Base-by-base conservation (phyloP, 2,329 filamentous ascomycete genomes). In the Fonsecaea monophora region DNA sequence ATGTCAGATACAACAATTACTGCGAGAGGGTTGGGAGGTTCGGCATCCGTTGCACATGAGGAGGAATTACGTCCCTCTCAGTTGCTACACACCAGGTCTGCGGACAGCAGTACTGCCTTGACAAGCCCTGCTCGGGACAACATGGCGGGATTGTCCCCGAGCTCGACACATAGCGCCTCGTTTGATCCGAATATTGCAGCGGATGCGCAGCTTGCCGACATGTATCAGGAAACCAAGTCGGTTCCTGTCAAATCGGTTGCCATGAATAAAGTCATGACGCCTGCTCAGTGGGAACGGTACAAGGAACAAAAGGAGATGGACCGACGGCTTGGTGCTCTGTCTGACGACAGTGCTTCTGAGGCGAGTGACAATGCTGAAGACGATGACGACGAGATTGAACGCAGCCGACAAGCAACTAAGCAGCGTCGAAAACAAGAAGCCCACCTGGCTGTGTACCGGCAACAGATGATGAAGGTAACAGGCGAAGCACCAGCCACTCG, bases 391-490 rank as follows among this genome's bases (percentile, higher is more conserved):
- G 90, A 96, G 70, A 77, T 85, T 0, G 92, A 96, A 74, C 92
- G 91, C 74, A 87, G 88, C 34, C 90, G 85, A 75, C 85, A 91
- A 75, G 84, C 90, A 55, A 87, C 90, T 18, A 91, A 89, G 76
- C 92, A 95, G 76, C 85, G 93, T 70, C 87, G 89, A 74, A 95
- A 94, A 82, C 93, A 97, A 76, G 92, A 96, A 78, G 93, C 93
- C 12, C 92, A 95, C 76, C 89, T 97, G 83, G 86, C 92, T 1
- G 90, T 96, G 1, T 96, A 96, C 77, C 87, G 93, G 65, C 93
- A 97, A 77, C 91, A 95, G 78, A 97, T 96, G 93, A 96, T 94
- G 91, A 96, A 96, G 79, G 90, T 95, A 35, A 96, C 92, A 0
- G 93, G 93, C 56, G 92, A 94, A 72, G 86, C 87, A 3, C 87